phyloP scores from a whole-genome alignment of 2,329 filamentous ascomycete species.

The Colletotrichum liriopes region DNA sequence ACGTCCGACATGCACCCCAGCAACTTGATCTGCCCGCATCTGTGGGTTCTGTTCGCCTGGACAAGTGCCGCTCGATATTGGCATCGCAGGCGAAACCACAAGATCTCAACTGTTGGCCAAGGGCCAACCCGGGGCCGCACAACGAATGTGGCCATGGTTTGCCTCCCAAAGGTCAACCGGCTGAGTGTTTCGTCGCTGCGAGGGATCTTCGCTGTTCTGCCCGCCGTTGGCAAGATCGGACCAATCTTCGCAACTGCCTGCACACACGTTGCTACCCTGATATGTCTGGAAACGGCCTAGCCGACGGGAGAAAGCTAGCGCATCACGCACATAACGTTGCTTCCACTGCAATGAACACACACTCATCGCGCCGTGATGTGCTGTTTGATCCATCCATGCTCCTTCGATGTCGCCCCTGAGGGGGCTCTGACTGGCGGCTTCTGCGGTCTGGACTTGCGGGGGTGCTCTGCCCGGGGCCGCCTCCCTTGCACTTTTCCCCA shows the following conservation, averaged over 20 bases:
- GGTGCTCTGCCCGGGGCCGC: slow-evolving; percentile 18
- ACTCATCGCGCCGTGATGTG: slow-evolving; percentile 3
- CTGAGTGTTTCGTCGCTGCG: slow-evolving; percentile 21
- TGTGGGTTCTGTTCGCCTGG: neutral
- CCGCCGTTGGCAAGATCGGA: slow-evolving; percentile 24
- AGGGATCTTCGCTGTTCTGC: slow-evolving; percentile 32
- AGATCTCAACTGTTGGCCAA: slow-evolving; percentile 9
- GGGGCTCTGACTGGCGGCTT: slow-evolving; percentile 19
- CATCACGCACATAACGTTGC: slow-evolving; percentile 32
- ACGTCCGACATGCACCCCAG: slow-evolving; percentile 33
- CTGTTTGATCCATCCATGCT: slow-evolving; percentile 14
- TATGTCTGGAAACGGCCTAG: slow-evolving; percentile 4
- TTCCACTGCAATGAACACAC: slow-evolving; percentile 15
- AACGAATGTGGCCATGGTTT: slow-evolving; percentile 12
- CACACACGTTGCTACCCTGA: slow-evolving; percentile 3
- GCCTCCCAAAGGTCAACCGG: slow-evolving; percentile 10
- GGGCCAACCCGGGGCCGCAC: slow-evolving; percentile 24
- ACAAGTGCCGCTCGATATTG: slow-evolving; percentile 11
- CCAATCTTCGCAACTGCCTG: slow-evolving; percentile 18
- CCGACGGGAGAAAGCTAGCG: slow-evolving; percentile 5
- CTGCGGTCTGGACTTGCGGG: slow-evolving; percentile 33
- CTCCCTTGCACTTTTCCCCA: slow-evolving; percentile 29
- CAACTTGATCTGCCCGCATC: slow-evolving; percentile 15
- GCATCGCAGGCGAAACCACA: slow-evolving; percentile 21
- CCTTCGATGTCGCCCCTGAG: neutral